Evolutionary conservation across 164 flowering plant genomes (phyloP).

Genomic region (Vitis riparia): DNA sequence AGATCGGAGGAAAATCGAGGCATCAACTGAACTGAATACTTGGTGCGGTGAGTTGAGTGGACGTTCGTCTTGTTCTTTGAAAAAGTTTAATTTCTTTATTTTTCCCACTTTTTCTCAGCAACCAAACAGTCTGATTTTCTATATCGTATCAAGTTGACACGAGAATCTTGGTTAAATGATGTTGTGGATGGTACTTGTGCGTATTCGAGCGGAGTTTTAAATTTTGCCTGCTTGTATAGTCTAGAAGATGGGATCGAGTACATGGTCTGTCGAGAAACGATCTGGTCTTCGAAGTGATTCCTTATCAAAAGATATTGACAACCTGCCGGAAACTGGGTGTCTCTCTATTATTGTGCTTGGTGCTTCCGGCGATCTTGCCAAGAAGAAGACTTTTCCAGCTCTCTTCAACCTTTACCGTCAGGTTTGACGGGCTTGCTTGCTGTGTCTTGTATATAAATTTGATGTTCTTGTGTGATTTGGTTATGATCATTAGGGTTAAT

Average conservation of each 20-base stretch:
- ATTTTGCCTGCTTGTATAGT: background rate
- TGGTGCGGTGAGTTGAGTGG: too few species aligned
- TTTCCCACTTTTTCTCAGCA: too few species aligned
- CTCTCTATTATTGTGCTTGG: conserved; percentile 91
- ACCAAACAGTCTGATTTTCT: too few species aligned
- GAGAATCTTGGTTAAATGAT: too few species aligned
- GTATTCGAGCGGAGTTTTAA: background rate
- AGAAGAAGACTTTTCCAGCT: conserved; percentile 99
- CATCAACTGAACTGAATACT: too few species aligned
- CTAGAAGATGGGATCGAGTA: conserved; percentile 38
- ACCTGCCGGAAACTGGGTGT: conserved; percentile 65
- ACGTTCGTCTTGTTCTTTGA: too few species aligned
- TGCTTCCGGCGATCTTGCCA: conserved; percentile 99
- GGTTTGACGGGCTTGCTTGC: conserved; percentile 37
- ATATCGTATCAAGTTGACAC: too few species aligned
- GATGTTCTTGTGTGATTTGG: too few species aligned
- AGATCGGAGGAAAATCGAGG: background rate
- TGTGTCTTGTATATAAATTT: background rate
- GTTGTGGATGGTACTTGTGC: background rate
- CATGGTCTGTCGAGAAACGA: conserved; percentile 53
- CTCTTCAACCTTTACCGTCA: conserved; percentile 84
- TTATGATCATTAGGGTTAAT: too few species aligned
- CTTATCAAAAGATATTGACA: conserved; percentile 34
- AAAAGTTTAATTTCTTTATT: too few species aligned
- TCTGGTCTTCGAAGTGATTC: conserved; percentile 43